Evolutionary conservation across 2,329 filamentous ascomycete species (phyloP), one percentile per base, ranked within the genome.

Genomic region (Penicillium vulpinum): DNA sequence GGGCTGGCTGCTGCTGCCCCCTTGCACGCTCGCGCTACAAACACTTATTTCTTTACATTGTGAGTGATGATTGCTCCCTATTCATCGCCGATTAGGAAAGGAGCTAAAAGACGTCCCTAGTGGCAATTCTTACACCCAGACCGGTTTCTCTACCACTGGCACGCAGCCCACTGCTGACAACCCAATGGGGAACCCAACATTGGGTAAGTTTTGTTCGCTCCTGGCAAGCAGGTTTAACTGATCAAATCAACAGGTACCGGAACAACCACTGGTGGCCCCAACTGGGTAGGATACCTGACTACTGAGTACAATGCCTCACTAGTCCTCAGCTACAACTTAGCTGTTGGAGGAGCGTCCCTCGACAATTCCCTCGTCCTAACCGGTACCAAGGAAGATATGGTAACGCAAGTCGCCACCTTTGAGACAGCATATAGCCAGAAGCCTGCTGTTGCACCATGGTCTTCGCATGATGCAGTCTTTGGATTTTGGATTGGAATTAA

Each of bases 121-220:
- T 62, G 84, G 84, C 40, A 82, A 87, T 64, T 85, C 82, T 3
- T 87, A 86, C 71, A 83, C 83, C 1, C 79, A 81, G 59, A 85
- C 83, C 2, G 81, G 81, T 9, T 89, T 88, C 71, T 73, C 85
- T 57, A 73, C 80, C 40, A 78, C 73, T 11, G 75, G 77, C 22
- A 70, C 77, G 0, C 79, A 84, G 36, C 85, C 86, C 1, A 81
- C 77, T 8, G 61, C 75, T 5, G 70, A 72, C 6, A 84, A 86
- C 64, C 84, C 85, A 0, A 74, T 88, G 59, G 85, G 86, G 0
- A 89, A 89, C 63, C 86, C 86, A 0, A 46, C 75, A 10, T 49
- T 73, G 15, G 70, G 71, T 70, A 29, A 39, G 61, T 48, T 21
- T 22, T 26, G 4, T 18, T 24, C 26, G 13, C 4, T 10, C 1